Evolutionary conservation across 2,329 filamentous ascomycete genomes (phyloP), one percentile per base, ranked within the genome.

Genomic region (Domatiomyces globalis): DNA sequence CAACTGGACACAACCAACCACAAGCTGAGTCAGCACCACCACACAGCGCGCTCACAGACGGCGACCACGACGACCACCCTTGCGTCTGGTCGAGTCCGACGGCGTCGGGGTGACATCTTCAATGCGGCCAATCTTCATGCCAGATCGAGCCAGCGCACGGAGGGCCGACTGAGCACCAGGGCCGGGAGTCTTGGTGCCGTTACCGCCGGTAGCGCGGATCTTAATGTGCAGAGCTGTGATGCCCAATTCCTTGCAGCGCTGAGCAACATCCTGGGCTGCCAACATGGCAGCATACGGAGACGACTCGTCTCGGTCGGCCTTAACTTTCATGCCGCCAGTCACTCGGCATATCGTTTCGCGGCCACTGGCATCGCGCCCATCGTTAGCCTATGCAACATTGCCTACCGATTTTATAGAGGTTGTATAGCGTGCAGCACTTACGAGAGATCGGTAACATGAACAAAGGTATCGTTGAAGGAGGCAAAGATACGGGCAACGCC

Each of bases 21-120:
- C 17, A 20, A n/a, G 29, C 18, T 10, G 27, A 12, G 25, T 5
- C 19, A 20, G 10, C 46, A 54, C 27, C 48, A 44, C 36, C 19
- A 53, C 36, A n/a, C 43, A 10, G 46, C 51, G 70, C 67, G 72
- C 75, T 86, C 79, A 98, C 76, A 98, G 86, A 95, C 92, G 90
- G 79, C 92, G 92, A 96, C 92, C 92, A 86, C 92, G 90, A 77
- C 92, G 89, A 95, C 92, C 92, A 80, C 92, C 92, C 88, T 98
- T 98, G 80, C 90, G 89, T 78, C 92, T 87, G 69, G 92, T 98
- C 73, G 87, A 95, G 77, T 98, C 92, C 74, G 92, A 98, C 67
- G 94, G 92, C 58, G 92, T 98, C 67, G 92, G 92, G 67, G 94
- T 98, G 62, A 98, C 92, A 73, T 98, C 92, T 85, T 98, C 92